Evolutionary conservation across 2,329 filamentous ascomycete genomes (phyloP).

Genomic region (Arachnopeziza araneosa): DNA sequence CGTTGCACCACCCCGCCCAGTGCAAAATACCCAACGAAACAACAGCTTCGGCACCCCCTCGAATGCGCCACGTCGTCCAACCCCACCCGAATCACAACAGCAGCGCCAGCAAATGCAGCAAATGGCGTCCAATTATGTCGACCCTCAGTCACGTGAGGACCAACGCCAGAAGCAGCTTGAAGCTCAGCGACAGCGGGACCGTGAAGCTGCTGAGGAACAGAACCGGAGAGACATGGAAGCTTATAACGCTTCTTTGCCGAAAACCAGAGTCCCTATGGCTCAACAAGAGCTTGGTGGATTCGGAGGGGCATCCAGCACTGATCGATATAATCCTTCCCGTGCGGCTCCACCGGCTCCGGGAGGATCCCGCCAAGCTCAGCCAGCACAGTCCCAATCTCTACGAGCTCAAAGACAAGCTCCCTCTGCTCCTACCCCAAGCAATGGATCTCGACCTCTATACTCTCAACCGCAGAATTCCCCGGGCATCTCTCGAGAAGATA

Average conservation of each 20-base stretch:
- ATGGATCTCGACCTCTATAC: conserved; percentile 41
- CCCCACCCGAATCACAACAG: conserved; percentile 40
- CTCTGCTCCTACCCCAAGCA: conserved; percentile 52
- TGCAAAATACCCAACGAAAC: conserved; percentile 43
- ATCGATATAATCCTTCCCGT: conserved; percentile 79
- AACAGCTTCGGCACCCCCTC: conserved; percentile 29
- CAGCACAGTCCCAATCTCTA: conserved; percentile 48
- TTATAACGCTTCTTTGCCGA: conserved; percentile 84
- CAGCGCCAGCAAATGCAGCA: conserved; percentile 54
- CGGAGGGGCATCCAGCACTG: conserved; percentile 37
- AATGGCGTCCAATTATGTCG: conserved; percentile 49
- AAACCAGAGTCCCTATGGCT: conserved; percentile 72
- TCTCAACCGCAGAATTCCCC: conserved; percentile 46
- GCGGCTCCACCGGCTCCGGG: conserved; percentile 76
- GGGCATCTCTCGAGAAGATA: conserved; percentile 34
- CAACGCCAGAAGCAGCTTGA: conserved; percentile 59
- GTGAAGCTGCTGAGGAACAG: conserved; percentile 50
- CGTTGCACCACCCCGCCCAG: conserved; percentile 65
- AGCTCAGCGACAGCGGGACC: conserved; percentile 45
- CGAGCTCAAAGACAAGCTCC: conserved; percentile 78
- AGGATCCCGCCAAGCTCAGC: conserved; percentile 41
- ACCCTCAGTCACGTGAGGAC: conserved; percentile 44
- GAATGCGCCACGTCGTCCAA: conserved; percentile 39
- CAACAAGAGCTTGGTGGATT: conserved; percentile 82
- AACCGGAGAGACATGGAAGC: conserved; percentile 72